Evolutionary conservation across 83 land plant species (phyloP).

Genomic region (Picea engelmannii): DNA sequence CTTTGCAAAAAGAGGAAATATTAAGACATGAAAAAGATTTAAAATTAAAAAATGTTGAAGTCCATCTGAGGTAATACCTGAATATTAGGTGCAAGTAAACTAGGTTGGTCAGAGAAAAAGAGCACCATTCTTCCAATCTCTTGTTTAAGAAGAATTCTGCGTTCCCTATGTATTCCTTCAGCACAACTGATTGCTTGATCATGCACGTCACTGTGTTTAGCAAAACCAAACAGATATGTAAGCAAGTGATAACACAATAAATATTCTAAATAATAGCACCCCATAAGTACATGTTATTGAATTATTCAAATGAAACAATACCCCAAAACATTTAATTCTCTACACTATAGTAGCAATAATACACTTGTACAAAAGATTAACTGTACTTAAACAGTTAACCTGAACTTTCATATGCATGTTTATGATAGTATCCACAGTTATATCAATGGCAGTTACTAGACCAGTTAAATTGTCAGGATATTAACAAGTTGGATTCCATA

Average conservation of each 20-base stretch:
- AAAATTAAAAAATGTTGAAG: too few species aligned
- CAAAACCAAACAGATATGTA: conserved; percentile 1
- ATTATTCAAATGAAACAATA: neutral
- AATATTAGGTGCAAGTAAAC: conserved; percentile 95
- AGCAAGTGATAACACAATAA: neutral
- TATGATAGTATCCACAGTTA: neutral
- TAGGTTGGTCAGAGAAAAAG: conserved; percentile 97
- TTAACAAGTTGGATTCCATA: too few species aligned
- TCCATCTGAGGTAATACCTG: conserved; percentile 59
- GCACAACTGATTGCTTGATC: conserved; percentile 78
- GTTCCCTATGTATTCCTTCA: conserved; percentile 83
- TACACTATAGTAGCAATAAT: neutral
- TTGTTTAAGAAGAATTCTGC: conserved; percentile 89
- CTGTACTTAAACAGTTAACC: neutral
- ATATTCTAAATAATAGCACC: neutral
- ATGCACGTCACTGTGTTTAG: conserved; percentile 85
- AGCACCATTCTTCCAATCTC: conserved; percentile 97
- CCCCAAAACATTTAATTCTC: neutral
- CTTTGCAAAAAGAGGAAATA: neutral
- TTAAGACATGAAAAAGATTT: neutral
- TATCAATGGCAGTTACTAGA: neutral
- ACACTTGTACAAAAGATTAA: neutral
- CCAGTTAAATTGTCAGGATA: too few species aligned
- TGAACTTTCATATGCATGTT: neutral
- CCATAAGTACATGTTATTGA: neutral